Conservation (phyloP, 1,139 yeast species). For the Hyphopichia buzzinii region DNA sequence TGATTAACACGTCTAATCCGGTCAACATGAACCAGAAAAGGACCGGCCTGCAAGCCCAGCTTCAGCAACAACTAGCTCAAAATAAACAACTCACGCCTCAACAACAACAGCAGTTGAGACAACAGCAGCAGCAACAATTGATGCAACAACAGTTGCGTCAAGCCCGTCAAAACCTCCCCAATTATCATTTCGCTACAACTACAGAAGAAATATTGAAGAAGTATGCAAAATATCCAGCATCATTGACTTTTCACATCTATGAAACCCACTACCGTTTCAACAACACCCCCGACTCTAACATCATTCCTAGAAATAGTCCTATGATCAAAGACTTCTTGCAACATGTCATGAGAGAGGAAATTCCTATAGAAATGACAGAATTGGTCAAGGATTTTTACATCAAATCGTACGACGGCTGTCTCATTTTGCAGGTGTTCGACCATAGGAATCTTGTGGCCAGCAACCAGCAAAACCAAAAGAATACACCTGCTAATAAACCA, state of each 20-base stretch:
- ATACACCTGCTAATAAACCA: conserved; percentile 1
- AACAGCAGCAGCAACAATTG: conserved; percentile 32
- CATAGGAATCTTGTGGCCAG: conserved; percentile 46
- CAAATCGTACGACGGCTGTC: conserved; percentile 82
- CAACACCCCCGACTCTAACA: conserved; percentile 64
- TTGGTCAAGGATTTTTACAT: conserved; percentile 83
- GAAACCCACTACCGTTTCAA: conserved; percentile 86
- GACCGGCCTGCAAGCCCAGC: conserved; percentile 2
- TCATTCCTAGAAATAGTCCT: conserved; percentile 80
- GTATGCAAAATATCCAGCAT: conserved; percentile 75
- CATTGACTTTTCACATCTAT: conserved; percentile 84
- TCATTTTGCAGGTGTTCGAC: conserved; percentile 80
- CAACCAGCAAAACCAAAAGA: conserved; percentile 4
- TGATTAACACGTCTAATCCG: neutral
- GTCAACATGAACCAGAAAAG: neutral
- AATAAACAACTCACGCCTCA: conserved; percentile 25
- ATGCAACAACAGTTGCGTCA: conserved; percentile 30
- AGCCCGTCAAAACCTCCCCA: conserved; percentile 31
- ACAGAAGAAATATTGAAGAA: conserved; percentile 74
- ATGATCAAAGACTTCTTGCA: conserved; percentile 75
- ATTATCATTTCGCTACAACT: conserved; percentile 65
- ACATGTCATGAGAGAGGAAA: conserved; percentile 75
- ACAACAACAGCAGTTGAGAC: conserved; percentile 33
- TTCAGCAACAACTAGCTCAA: conserved; percentile 15
- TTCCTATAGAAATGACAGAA: conserved; percentile 88